Evolutionary conservation across 805 yeast genomes (phyloP).

Genomic region (Candida maesae): DNA sequence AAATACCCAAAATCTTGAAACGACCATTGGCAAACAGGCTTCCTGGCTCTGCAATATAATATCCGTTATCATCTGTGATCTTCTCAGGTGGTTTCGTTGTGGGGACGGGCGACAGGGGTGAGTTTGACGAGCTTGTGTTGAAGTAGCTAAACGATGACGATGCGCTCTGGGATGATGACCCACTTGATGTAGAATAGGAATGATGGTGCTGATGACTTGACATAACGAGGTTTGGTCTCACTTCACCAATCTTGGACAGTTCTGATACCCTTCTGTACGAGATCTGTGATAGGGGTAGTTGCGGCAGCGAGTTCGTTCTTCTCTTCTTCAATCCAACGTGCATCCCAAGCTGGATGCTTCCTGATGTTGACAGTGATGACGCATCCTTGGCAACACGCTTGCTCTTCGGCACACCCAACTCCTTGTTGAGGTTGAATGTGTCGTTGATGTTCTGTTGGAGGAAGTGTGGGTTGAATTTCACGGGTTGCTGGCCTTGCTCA

Average conservation of each 20-base stretch:
- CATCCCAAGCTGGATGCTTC: slow-evolving; percentile 6
- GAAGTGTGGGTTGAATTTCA: slow-evolving; percentile 8
- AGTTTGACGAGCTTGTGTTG: slow-evolving; percentile 6
- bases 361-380: too few species aligned
- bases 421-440: slow-evolving; percentile 14
- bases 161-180: slow-evolving; percentile 3
- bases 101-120: slow-evolving; percentile 22
- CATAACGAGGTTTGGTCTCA: slow-evolving; percentile 32
- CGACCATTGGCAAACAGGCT: slow-evolving; percentile 67
- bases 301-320: slow-evolving; percentile 53
- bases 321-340: slow-evolving; percentile 37
- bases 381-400: slow-evolving; percentile 2
- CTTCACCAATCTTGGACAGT: slow-evolving; percentile 37
- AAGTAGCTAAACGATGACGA: slow-evolving; percentile 5
- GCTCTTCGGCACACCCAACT: slow-evolving; percentile 3
- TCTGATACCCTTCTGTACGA: slow-evolving; percentile 36
- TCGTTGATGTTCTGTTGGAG: slow-evolving; percentile 11
- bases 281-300: slow-evolving; percentile 45
- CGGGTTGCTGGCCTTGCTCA: not conserved
- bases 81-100: slow-evolving; percentile 8
- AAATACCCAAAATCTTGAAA: slow-evolving; percentile 58
- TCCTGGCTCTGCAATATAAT: slow-evolving; percentile 57
- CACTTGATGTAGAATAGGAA: too few species aligned
- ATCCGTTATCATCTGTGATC: slow-evolving; percentile 50
- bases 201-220: slow-evolving; percentile 5